phyloP scores from a whole-genome alignment of 176 grass and related monocot species.

The Cenchrus americanus region DNA sequence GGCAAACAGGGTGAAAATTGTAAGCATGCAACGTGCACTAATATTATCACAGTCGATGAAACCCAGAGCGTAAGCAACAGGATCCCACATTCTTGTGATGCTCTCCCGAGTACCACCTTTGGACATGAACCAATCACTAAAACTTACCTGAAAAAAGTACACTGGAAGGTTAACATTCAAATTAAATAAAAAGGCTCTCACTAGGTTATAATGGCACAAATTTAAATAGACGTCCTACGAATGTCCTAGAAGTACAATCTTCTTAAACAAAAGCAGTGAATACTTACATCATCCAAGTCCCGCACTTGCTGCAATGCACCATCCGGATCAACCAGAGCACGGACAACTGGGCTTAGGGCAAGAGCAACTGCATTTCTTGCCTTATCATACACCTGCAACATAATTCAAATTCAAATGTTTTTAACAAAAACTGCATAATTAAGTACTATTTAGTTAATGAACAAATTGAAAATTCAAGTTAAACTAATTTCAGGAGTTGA shows the following conservation, averaged over 20 bases:
- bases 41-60: constrained; percentile 99
- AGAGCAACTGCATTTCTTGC: constrained; percentile 97
- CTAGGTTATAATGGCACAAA: constrained; percentile 26
- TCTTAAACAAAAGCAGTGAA: constrained; percentile 10
- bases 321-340: constrained; percentile 93
- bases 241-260: constrained; percentile 10
- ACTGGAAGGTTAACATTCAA: constrained; percentile 22
- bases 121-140: constrained; percentile 96
- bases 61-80: constrained; percentile 96
- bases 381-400: constrained; percentile 90
- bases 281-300: constrained; percentile 85
- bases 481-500: constrained; percentile 9
- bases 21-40: constrained; percentile 98
- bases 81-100: constrained; percentile 96
- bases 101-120: constrained; percentile 90
- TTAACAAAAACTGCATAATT: not conserved
- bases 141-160: constrained; percentile 73
- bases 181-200: constrained; percentile 17
- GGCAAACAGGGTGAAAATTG: constrained; percentile 96
- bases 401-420: not conserved
- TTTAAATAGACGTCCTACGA: constrained; percentile 31
- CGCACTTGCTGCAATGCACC: constrained; percentile 94
- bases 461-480: not conserved
- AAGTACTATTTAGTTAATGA: not conserved
- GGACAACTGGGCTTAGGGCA: constrained; percentile 95